Evolutionary conservation across 1,284 basidiomycete species (phyloP), one percentile per base, ranked within the genome.

Genomic region (Meripilus lineatus): DNA sequence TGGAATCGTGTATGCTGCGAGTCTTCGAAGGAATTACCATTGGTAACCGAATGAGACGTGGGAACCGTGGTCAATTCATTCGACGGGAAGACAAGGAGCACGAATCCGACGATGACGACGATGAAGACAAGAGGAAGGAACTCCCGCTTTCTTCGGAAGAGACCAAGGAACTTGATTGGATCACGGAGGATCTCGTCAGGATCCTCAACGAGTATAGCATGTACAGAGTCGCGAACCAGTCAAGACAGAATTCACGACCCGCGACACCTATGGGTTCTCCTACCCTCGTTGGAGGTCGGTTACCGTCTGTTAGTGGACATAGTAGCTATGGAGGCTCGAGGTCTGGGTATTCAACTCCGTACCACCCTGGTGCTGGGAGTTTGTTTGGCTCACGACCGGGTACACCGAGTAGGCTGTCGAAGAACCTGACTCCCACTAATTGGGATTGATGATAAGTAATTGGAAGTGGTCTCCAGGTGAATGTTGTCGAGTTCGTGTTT

Each of bases 1-100:
- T 96, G 72, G 90, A 96, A 57, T 70, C 73, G 2, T 92, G 88
- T 59, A 84, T 97, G 82, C 70, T 94, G 41, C 81, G 94, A 34
- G 90, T 96, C 1, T 97, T 93, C 55, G 89, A 97, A 57, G 93
- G 93, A 21, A 84, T 94, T 45, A 75, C 75, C 30, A 74, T 43
- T 15, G 40, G 45, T 13, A 59, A 47, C 54, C 56, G 48, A 50
- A 66, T 30, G 63, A 62, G 43, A 62, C 50, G 15, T 38, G 50
- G 59, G 45, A 47, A 17, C 34, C 60, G 59, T 28, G 50, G 61
- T 17, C 65, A 66, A 23, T 58, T 67, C 43, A 62, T 68, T 25
- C 64, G 69, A 30, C 64, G 70, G 33, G 78, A 84, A 49, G 77
- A 76, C 47, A 58, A 59, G 22, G 81, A 81, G 53, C 72, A 77